Percentiles rank a stretch among this genome's conserved stretches.
These are phyloP conservation scores for Cicer chorassanicum DNA, from an alignment of 306 rosid species.

Conservation along the genomic window DNA sequence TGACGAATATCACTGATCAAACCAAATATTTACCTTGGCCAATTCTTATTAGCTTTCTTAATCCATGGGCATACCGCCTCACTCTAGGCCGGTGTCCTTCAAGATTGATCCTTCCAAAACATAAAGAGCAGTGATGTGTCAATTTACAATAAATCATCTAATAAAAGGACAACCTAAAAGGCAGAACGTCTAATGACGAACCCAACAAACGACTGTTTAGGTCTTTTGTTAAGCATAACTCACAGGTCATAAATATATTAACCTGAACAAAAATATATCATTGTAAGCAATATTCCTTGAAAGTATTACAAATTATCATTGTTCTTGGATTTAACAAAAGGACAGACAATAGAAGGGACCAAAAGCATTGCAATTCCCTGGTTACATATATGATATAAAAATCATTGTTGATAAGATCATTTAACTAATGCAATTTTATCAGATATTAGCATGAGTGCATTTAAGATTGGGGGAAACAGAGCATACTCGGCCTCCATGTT, in stretches of 20 bases:
- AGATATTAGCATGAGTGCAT: slow-evolving; percentile 31
- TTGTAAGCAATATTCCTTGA: slow-evolving; percentile 15
- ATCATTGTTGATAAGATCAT: slow-evolving; percentile 38
- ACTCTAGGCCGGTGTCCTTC: slow-evolving; percentile 91
- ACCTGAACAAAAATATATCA: slow-evolving; percentile 24
- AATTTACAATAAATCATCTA: slow-evolving; percentile 44
- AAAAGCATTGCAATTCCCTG: slow-evolving; percentile 34
- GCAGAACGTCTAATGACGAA: slow-evolving; percentile 36
- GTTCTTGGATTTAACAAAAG: slow-evolving; percentile 14
- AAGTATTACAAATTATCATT: slow-evolving; percentile 20
- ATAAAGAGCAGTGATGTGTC: slow-evolving; percentile 37
- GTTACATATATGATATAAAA: slow-evolving; percentile 35
- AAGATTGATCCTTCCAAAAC: slow-evolving; percentile 81
- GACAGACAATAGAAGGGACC: slow-evolving; percentile 29
- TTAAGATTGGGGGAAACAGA: slow-evolving; percentile 33
- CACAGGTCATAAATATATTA: slow-evolving; percentile 19
- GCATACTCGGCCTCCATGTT: slow-evolving; percentile 83
- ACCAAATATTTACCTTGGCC: slow-evolving; percentile 73
- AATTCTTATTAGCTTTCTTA: slow-evolving; percentile 80
- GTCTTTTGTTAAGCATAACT: slow-evolving; percentile 32
- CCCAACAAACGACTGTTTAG: slow-evolving; percentile 13
- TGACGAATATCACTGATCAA: slow-evolving; percentile 23
- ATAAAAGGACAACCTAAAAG: slow-evolving; percentile 24
- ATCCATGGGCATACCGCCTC: slow-evolving; percentile 86
- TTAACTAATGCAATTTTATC: slow-evolving; percentile 32